Conservation (phyloP, 1,284 basidiomycete genomes). For the Sanguinoderma infundibulare region DNA sequence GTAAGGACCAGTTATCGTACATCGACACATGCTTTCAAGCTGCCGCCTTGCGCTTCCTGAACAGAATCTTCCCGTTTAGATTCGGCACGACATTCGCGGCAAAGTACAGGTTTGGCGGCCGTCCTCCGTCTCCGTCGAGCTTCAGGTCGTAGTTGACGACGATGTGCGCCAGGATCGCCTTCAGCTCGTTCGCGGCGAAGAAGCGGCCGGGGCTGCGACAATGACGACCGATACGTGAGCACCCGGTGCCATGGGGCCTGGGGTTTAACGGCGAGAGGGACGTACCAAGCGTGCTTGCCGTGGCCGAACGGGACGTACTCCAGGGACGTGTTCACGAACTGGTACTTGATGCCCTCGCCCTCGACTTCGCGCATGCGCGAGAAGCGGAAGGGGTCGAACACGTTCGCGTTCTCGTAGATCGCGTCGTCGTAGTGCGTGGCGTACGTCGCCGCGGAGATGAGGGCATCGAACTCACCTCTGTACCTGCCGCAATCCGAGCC, state of each 20-base stretch:
- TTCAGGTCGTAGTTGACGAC: conserved; percentile 52
- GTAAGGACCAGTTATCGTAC: no score
- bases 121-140: conserved; percentile 35
- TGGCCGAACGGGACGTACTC: conserved; percentile 34
- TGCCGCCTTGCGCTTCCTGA: conserved; percentile 12
- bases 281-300: conserved; percentile 11
- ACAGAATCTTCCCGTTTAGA: conserved; percentile 11
- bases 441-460: conserved; percentile 7
- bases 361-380: conserved; percentile 20
- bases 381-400: conserved; percentile 12
- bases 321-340: conserved; percentile 27
- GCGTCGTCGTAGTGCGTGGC: conserved; percentile 19
- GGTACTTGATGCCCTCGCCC: conserved; percentile 28
- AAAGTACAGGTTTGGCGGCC: conserved; percentile 25
- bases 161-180: conserved; percentile 48
- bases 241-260: no score
- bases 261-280: neutral
- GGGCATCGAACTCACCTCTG: neutral
- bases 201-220: conserved; percentile 45
- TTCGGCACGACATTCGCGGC: conserved; percentile 6
- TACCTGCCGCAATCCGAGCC: neutral
- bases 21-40: neutral
- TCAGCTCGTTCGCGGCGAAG: conserved; percentile 51
- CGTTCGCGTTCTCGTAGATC: conserved; percentile 14
- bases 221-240: neutral